Evolutionary conservation across 352 stramenopile genomes (phyloP).

Genomic region (Phytophthora lateralis): DNA sequence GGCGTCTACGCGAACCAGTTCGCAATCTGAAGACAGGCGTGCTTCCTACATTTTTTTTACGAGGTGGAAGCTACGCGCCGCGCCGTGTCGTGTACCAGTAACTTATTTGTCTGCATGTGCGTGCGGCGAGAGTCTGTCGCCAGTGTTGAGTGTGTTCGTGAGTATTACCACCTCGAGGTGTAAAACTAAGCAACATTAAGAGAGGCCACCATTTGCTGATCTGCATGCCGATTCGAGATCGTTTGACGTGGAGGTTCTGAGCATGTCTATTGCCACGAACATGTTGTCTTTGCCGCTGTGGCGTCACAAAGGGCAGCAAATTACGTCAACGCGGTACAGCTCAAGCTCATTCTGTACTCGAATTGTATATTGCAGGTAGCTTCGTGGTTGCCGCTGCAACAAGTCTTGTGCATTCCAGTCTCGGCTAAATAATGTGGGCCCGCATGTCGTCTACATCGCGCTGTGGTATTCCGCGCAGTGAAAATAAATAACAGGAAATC

Average conservation of each 20-base stretch:
- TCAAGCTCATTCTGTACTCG: neutral
- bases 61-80: conserved; percentile 6
- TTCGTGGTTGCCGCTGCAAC: neutral
- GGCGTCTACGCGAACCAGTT: conserved; percentile 38
- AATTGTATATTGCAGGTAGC: neutral
- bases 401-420: neutral
- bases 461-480: too few species aligned
- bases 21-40: conserved; percentile 19
- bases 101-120: conserved; percentile 27
- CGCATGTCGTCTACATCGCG: conserved; percentile 41
- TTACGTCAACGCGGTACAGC: neutral
- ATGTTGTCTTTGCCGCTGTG: conserved; percentile 8
- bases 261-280: neutral
- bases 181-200: conserved; percentile 15
- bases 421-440: neutral
- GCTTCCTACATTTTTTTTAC: neutral
- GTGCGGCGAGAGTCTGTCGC: conserved; percentile 3
- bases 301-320: neutral
- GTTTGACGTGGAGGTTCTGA: neutral
- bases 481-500: too few species aligned
- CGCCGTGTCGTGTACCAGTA: conserved; percentile 16
- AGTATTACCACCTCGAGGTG: conserved; percentile 11
- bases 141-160: conserved; percentile 15
- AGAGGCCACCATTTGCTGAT: conserved; percentile 14
- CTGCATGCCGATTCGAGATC: neutral